A percentile compares a stretch with the other conserved stretches of the same genome.
Conservation (phyloP, 2,329 filamentous ascomycete species). For the Penicillium sp. region DNA sequence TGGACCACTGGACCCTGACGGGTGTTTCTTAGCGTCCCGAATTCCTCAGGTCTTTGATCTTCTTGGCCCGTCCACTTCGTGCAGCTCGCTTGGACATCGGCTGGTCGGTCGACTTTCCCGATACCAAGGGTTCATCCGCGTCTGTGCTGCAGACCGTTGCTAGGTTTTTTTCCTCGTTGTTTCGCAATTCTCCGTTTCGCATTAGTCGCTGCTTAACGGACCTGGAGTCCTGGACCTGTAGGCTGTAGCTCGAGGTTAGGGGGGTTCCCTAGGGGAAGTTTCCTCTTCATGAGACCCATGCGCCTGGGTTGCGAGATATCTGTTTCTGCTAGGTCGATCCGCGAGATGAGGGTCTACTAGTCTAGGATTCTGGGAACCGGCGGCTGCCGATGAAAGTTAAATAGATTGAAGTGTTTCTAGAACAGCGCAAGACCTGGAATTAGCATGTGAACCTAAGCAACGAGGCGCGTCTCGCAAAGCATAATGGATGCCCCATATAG, state of each 20-base stretch:
- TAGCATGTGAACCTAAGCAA: constrained; percentile 13
- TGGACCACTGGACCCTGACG: constrained; percentile 19
- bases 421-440: not conserved
- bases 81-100: constrained; percentile 5
- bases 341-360: not conserved
- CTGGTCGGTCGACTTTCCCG: constrained; percentile 10
- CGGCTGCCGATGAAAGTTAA: constrained; percentile 21
- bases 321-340: constrained; percentile 4
- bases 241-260: not conserved
- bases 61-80: too few species aligned
- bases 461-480: not conserved
- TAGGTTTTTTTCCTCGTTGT: not conserved
- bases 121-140: constrained; percentile 4
- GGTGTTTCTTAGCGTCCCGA: constrained; percentile 17
- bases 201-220: not conserved
- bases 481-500: not conserved
- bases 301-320: not conserved
- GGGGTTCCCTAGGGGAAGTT: not conserved
- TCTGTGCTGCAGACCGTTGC: not conserved
- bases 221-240: not conserved
- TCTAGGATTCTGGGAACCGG: constrained; percentile 10
- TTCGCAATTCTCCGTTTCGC: not conserved
- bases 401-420: constrained; percentile 20
- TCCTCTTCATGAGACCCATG: not conserved
- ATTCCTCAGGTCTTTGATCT: constrained; percentile 17